These are phyloP conservation scores for Leucocoprinus leucothites DNA, from an alignment of 768 basidiomycete species.

Conservation along the genomic window DNA sequence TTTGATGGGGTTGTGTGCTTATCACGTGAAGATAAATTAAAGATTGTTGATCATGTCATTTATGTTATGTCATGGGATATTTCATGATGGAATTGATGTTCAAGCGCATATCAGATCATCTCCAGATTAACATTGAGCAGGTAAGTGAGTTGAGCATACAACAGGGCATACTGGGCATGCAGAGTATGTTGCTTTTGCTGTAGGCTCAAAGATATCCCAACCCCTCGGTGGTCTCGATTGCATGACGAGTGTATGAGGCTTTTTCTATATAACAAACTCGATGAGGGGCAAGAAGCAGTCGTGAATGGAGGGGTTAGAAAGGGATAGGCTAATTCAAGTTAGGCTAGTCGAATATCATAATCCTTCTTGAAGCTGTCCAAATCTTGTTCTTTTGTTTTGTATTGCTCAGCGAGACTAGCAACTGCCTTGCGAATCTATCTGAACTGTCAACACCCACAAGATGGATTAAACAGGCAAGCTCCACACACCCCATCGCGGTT, in stretches of 20 bases:
- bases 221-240: not conserved
- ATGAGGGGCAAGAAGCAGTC: not conserved
- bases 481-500: conserved; percentile 79
- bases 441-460: conserved; percentile 16
- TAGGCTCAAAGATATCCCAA: not conserved
- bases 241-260: not conserved
- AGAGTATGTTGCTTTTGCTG: too few relatives aligned
- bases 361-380: conserved; percentile 78
- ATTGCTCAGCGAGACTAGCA: conserved; percentile 74
- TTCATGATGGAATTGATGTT: not conserved
- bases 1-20: not conserved
- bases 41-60: not conserved
- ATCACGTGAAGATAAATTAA: not conserved
- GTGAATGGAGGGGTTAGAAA: not conserved
- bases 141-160: too few relatives aligned
- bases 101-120: not conserved
- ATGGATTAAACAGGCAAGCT: not conserved
- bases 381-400: conserved; percentile 84
- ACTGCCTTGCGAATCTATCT: conserved; percentile 81
- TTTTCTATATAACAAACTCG: not conserved
- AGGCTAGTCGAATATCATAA: conserved; percentile 66
- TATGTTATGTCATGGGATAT: not conserved
- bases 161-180: too few relatives aligned
- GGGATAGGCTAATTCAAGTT: conserved; percentile 30
- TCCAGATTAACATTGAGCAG: too few relatives aligned